Evolutionary conservation across 23 red algal genomes (phyloP).

Genomic region (Agarophyton chilense): DNA sequence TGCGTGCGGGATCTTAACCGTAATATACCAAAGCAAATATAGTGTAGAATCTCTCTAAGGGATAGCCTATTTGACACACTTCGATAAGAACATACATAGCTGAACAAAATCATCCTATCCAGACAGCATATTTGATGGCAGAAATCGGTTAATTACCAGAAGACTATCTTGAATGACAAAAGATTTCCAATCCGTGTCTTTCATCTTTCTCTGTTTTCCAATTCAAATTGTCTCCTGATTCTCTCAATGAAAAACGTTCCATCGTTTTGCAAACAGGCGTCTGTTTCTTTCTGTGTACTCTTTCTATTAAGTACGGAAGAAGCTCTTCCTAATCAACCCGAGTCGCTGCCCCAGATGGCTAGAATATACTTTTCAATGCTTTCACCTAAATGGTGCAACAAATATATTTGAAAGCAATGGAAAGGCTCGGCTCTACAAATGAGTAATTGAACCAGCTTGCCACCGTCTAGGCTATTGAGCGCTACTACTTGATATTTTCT

Average conservation of each 20-base stretch:
- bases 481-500: too few relatives aligned
- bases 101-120: not conserved
- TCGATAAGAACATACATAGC: not conserved
- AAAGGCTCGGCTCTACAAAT: too few relatives aligned
- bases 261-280: not conserved
- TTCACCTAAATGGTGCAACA: too few relatives aligned
- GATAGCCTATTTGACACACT: not conserved
- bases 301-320: too few relatives aligned
- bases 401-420: too few relatives aligned
- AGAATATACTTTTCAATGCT: too few relatives aligned
- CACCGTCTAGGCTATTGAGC: too few relatives aligned
- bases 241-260: not conserved
- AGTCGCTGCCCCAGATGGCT: too few relatives aligned
- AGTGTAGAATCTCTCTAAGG: not conserved
- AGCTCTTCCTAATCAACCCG: too few relatives aligned
- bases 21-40: not conserved
- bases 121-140: not conserved
- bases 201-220: not conserved
- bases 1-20: not conserved
- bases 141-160: not conserved
- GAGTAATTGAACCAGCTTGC: too few relatives aligned
- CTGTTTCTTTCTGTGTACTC: too few relatives aligned
- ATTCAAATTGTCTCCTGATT: not conserved
- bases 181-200: constrained; percentile 18
- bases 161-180: constrained; percentile 6